Conservation (phyloP, 2,329 filamentous ascomycete genomes). For the Calonectria hongkongensis region DNA sequence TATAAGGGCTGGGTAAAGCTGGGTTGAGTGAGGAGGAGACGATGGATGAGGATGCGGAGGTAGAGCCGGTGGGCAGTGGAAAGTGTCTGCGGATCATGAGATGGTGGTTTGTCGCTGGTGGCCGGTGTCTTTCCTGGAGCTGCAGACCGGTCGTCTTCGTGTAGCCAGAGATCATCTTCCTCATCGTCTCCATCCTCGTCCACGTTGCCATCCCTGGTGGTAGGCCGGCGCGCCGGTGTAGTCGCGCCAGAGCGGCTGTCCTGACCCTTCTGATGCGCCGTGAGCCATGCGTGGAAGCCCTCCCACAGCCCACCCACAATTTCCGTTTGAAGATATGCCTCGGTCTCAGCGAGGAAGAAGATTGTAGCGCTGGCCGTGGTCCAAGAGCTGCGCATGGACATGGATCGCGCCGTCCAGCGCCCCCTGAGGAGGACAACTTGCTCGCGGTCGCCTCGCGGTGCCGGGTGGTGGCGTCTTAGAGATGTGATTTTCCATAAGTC, state of each 20-base stretch:
- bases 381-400: slow-evolving; percentile 88
- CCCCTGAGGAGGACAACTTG: slow-evolving; percentile 77
- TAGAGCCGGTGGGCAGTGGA: slow-evolving; percentile 87
- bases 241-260: slow-evolving; percentile 49
- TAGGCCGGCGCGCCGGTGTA: slow-evolving; percentile 46
- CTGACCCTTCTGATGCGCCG: slow-evolving; percentile 61
- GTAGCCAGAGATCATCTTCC: slow-evolving; percentile 57
- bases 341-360: slow-evolving; percentile 91
- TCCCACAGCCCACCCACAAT: slow-evolving; percentile 89
- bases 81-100: slow-evolving; percentile 89
- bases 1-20: slow-evolving; percentile 80
- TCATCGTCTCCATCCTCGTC: slow-evolving; percentile 41
- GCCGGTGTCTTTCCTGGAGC: slow-evolving; percentile 48
- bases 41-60: slow-evolving; percentile 79
- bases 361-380: slow-evolving; percentile 90
- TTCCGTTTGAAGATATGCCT: slow-evolving; percentile 92
- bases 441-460: slow-evolving; percentile 77
- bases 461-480: slow-evolving; percentile 84
- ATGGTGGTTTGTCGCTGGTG: slow-evolving; percentile 49
- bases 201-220: slow-evolving; percentile 36
- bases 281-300: slow-evolving; percentile 86
- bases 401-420: slow-evolving; percentile 77
- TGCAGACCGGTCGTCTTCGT: slow-evolving; percentile 36
- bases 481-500: slow-evolving; percentile 91
- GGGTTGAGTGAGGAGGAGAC: slow-evolving; percentile 79